phyloP scores from a whole-genome alignment of 331 rosid species.

The Cucumis variabilis region DNA sequence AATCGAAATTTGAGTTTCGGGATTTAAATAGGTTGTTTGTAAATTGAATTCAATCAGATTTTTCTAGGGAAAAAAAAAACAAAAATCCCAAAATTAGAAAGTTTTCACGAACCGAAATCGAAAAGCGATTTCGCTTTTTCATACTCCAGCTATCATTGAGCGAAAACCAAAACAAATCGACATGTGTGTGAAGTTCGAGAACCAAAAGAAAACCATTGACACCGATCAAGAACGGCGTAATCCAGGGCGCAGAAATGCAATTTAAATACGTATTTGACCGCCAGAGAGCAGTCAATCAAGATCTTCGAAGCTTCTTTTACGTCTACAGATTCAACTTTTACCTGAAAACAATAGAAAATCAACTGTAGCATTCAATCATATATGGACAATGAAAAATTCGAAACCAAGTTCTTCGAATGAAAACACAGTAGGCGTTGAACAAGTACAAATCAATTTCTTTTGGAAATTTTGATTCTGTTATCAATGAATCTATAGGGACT shows the following conservation, averaged over 20 bases:
- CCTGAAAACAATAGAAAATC: not conserved
- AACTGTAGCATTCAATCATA: not conserved
- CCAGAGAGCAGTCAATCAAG: conserved; percentile 13
- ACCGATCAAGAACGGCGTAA: conserved; percentile 24
- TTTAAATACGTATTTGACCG: not conserved
- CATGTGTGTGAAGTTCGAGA: conserved; percentile 7
- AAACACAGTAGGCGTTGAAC: not conserved
- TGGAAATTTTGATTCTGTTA: not conserved
- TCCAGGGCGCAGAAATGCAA: not conserved
- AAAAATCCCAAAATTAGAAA: not conserved
- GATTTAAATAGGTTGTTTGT: not conserved
- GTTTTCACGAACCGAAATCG: conserved; percentile 31
- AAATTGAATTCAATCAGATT: conserved; percentile 19
- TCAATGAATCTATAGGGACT: not conserved
- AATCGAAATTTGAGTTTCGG: not conserved
- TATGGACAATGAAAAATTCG: not conserved
- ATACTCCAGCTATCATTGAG: conserved; percentile 17
- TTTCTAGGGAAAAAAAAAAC: not conserved
- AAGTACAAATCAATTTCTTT: not conserved
- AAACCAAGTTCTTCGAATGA: not conserved
- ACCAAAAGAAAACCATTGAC: not conserved
- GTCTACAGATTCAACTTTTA: not conserved
- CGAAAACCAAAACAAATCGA: not conserved
- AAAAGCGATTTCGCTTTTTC: conserved; percentile 30
- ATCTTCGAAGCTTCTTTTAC: conserved; percentile 21